Evolutionary conservation across 352 stramenopile species (phyloP).

Genomic region (Stramenopiles sp.): DNA sequence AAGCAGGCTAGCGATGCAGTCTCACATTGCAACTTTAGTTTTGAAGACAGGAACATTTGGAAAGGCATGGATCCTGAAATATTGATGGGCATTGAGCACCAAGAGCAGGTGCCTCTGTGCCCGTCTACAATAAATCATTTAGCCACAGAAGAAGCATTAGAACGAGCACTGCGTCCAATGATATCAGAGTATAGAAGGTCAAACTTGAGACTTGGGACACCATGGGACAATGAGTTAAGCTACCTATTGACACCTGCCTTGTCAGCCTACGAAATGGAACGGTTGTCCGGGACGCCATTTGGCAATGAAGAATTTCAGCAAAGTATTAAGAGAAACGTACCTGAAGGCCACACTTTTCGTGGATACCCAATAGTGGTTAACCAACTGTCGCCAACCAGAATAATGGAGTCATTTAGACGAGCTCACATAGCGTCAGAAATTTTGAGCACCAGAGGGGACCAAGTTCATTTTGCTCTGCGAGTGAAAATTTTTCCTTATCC

Average conservation of each 20-base stretch:
- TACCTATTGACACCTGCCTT: constrained; percentile 57
- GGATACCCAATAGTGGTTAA: constrained; percentile 39
- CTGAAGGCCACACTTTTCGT: constrained; percentile 53
- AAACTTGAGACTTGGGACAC: constrained; percentile 35
- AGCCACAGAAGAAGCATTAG: constrained; percentile 23
- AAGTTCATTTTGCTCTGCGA: constrained; percentile 41
- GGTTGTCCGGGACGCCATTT: constrained; percentile 36
- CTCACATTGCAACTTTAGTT: constrained; percentile 19
- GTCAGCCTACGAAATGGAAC: constrained; percentile 57
- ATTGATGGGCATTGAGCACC: constrained; percentile 33
- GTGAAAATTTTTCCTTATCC: constrained; percentile 52
- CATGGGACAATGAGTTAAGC: constrained; percentile 46
- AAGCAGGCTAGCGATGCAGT: constrained; percentile 35
- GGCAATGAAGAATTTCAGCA: constrained; percentile 54
- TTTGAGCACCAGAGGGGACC: constrained; percentile 36
- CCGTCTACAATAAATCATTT: constrained; percentile 23
- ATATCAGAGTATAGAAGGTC: constrained; percentile 29
- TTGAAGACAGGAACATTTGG: constrained; percentile 40
- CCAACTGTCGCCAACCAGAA: constrained; percentile 14
- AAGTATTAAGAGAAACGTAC: constrained; percentile 47
- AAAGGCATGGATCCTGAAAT: constrained; percentile 35
- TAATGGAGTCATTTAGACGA: constrained; percentile 30
- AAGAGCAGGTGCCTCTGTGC: constrained; percentile 23
- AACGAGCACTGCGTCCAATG: constrained; percentile 33
- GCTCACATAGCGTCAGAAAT: constrained; percentile 38